A percentile compares a stretch with the other conserved stretches of the same genome.
These are phyloP conservation scores for Claviceps paspali DNA, from an alignment of 2,329 filamentous ascomycete species.

Conservation along the genomic window DNA sequence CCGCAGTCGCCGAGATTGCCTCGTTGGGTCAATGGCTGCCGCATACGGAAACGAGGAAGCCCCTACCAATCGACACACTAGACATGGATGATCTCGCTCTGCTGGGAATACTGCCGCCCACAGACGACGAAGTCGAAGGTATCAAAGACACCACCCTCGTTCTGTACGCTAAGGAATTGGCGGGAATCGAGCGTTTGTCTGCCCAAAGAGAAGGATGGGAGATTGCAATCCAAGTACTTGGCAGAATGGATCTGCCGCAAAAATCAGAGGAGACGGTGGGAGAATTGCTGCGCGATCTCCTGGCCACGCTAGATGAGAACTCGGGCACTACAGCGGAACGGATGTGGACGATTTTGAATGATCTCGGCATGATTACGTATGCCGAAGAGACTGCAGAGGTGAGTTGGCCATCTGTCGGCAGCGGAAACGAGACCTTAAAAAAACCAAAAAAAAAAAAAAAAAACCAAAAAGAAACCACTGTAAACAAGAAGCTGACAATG, in stretches of 20 bases:
- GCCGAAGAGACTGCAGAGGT: conserved; percentile 75
- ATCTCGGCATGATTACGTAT: conserved; percentile 63
- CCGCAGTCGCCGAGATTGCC: conserved; percentile 69
- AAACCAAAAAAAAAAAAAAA: background rate
- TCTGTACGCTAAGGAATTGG: conserved; percentile 56
- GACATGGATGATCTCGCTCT: conserved; percentile 78
- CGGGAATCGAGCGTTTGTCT: conserved; percentile 36
- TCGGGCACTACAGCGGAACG: conserved; percentile 63
- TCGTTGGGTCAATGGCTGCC: conserved; percentile 74
- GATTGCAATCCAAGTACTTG: conserved; percentile 67
- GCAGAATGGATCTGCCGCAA: conserved; percentile 59
- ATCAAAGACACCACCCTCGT: conserved; percentile 69
- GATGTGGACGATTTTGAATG: conserved; percentile 62
- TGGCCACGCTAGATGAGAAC: conserved; percentile 47
- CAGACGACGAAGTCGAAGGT: conserved; percentile 44
- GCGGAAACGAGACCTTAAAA: no score
- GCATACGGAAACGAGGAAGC: conserved; percentile 19
- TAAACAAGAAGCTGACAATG: conserved; percentile 12
- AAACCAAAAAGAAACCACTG: background rate
- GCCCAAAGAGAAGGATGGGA: conserved; percentile 65
- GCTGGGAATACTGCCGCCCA: conserved; percentile 48
- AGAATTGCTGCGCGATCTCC: conserved; percentile 50
- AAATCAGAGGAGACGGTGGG: conserved; percentile 60
- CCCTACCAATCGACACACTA: conserved; percentile 47
- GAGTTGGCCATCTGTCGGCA: conserved; percentile 25